Evolutionary conservation across 495 filamentous ascomycete species (phyloP), one percentile per base, ranked within the genome.

Genomic region (Neurospora discreta): DNA sequence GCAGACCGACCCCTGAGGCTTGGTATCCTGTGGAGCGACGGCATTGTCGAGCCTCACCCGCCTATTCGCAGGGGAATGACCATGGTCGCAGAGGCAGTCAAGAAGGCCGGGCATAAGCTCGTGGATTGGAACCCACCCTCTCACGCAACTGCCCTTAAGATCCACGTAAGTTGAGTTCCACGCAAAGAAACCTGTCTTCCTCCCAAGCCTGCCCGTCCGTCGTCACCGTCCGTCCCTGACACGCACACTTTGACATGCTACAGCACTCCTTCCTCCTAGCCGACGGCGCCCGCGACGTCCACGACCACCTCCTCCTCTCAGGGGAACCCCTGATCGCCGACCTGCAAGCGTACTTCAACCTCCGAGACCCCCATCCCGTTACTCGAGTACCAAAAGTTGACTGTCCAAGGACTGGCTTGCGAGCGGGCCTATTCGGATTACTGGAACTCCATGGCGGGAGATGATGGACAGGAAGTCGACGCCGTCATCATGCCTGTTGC

Each of bases 401-500:
- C 77, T 3, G n/a, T 73, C 3, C 43, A 74, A 38, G 76, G 77
- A 7, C 74, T 78, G 0, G 69, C 79, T 68, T 75, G 77, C 71
- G 74, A 81, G 76, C 65, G 33, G 71, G 16, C 73, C 16, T 83
- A 82, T 65, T 76, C 73, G 10, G 78, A 82, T 18, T 83, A 83
- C 68, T 82, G 79, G 80, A 82, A 81, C 68, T 75, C 79, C 5
- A 81, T 75, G 33, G 72, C 71, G 5, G 69, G 73, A 20, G 73
- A 77, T 4, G 78, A 81, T 9, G 82, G 75, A 18, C 80, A 81
- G 36, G 70, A 73, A 6, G 80, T 87, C 13, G 85, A 87, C 52
- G 87, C 85, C 0, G 79, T 89, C 38, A 84, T 89, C 52, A 84
- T 83, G 71, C 87, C 87, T 0, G 82, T 86, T n/a, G 83, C 83